Evolutionary conservation across 768 basidiomycete genomes (phyloP).

Genomic region (Pisolithus orientalis): DNA sequence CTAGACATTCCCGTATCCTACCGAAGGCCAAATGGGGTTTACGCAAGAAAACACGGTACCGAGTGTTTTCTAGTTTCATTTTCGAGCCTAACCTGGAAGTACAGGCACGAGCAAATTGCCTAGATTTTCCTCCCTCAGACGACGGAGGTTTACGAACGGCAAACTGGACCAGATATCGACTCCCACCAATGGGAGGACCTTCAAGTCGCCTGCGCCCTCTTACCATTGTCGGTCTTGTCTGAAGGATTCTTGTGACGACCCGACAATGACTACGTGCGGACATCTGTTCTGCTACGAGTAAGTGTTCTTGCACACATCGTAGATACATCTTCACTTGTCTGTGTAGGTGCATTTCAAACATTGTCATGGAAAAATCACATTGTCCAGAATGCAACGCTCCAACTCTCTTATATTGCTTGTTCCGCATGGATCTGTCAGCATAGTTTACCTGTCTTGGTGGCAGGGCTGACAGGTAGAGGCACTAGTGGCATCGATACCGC

Average conservation of each 20-base stretch:
- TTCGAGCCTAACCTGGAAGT: background rate
- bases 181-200: slow-evolving; percentile 6
- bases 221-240: slow-evolving; percentile 48
- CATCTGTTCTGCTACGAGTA: slow-evolving; percentile 54
- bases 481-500: no score
- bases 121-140: slow-evolving; percentile 25
- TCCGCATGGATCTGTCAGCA: slow-evolving; percentile 39
- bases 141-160: slow-evolving; percentile 10
- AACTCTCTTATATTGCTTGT: slow-evolving; percentile 49
- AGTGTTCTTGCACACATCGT: slow-evolving; percentile 1
- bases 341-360: slow-evolving; percentile 36
- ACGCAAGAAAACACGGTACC: slow-evolving; percentile 16
- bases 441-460: background rate
- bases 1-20: slow-evolving; percentile 18
- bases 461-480: background rate
- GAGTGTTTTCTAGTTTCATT: background rate
- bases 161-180: slow-evolving; percentile 6
- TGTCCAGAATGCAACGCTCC: slow-evolving; percentile 52
- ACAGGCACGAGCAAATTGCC: slow-evolving; percentile 26
- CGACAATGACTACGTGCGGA: slow-evolving; percentile 58
- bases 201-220: slow-evolving; percentile 8
- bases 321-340: slow-evolving; percentile 26
- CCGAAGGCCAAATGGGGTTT: slow-evolving; percentile 8
- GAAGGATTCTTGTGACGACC: slow-evolving; percentile 43
- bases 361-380: slow-evolving; percentile 37